These are phyloP conservation scores for Fusarium haematococcum DNA, from an alignment of 2,329 filamentous ascomycete species.

Conservation along the genomic window DNA sequence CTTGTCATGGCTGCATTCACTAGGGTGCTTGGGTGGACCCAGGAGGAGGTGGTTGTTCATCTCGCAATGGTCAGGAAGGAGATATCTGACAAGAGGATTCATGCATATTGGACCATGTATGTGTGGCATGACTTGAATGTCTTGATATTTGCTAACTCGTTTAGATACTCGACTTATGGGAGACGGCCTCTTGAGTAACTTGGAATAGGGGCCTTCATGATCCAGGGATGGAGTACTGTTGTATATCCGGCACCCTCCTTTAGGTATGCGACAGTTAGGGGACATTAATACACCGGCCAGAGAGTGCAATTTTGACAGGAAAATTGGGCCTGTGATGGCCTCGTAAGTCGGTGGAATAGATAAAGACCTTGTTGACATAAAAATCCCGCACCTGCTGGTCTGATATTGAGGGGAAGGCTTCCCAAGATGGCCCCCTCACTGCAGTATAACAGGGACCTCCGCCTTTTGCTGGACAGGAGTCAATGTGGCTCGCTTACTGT, in stretches of 20 bases:
- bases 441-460: not conserved
- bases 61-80: slow-evolving; percentile 28
- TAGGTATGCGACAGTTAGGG: not conserved
- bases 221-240: not conserved
- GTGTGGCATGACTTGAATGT: rapidly evolving
- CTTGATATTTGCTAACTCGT: not conserved
- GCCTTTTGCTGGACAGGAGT: not conserved
- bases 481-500: not conserved
- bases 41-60: slow-evolving; percentile 19
- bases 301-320: rapidly evolving
- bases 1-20: slow-evolving; percentile 29
- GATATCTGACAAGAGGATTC: slow-evolving; percentile 21
- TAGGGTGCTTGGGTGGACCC: slow-evolving; percentile 17
- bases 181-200: not conserved
- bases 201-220: not conserved
- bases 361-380: not conserved
- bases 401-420: not conserved
- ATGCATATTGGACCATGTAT: slow-evolving; percentile 38
- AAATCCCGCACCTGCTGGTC: not conserved
- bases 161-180: slow-evolving; percentile 26
- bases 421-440: not conserved
- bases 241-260: too few relatives aligned
- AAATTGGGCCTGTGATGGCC: not conserved
- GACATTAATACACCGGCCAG: too few relatives aligned
- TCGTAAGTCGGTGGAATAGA: not conserved